Base-by-base conservation (phyloP, 2,329 filamentous ascomycete species). In the Ophiosphaerella narmari region DNA sequence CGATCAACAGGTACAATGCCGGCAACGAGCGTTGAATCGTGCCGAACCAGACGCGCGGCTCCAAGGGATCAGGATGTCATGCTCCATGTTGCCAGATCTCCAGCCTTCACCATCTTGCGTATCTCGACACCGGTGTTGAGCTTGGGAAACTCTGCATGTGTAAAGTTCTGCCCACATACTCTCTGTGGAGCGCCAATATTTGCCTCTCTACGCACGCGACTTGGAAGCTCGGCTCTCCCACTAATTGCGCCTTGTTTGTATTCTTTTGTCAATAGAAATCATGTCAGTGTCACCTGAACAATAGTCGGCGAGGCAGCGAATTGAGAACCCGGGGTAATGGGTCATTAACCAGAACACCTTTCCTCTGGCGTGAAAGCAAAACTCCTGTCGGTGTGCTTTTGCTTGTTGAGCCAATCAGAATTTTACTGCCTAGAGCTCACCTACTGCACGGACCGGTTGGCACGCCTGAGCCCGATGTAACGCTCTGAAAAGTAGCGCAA, bases 1-100 rank as follows among this genome's bases (percentile, higher is more conserved):
- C 43, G 59, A 67, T 67, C 60, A 55, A 55, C 62, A 53, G 41
- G 43, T 43, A 57, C 57, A 48, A 58, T 57, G 57, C 56, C 55
- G 51, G 48, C 55, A 43, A 57, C 49, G 46, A 57, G 46, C 49
- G 46, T 54, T 43, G 31, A 53, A 53, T 52, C 50, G 42, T 43
- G 24, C 47, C 41, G 46, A 63, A 54, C 61, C 57, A 60, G 44
- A 56, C 48, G 50, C 57, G 56, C 57, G 62, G 63, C 60, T 56
- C 56, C 61, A 38, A 43, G 18, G 45, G 37, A 52, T 57, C 40
- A 43, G 29, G 46, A 50, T 44, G 34, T 31, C 46, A 49, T 48
- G 21, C 50, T 33, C 35, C 48, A 40, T 29, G 9, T 39, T 5
- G 4, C 4, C n/a, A 16, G 14, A 32, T 39, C 16, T 46, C 29